Percentiles rank a stretch among this genome's conserved stretches.
phyloP scores from a whole-genome alignment of 2,329 filamentous ascomycete genomes.

The Purpureocillium lavendulum region DNA sequence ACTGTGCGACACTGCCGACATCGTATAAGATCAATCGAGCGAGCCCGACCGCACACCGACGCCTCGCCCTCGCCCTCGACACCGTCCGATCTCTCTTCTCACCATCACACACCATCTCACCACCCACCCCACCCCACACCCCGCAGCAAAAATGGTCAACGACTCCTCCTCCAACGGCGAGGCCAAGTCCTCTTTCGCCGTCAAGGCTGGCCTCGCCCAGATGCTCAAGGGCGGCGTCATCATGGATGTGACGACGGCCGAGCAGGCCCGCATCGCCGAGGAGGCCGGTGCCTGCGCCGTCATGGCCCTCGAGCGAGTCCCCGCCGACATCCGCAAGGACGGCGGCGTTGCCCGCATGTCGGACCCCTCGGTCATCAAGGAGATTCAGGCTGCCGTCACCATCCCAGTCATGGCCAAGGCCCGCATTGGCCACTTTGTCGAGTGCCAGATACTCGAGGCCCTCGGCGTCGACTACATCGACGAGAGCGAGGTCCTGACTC shows the following conservation, averaged over 20 bases:
- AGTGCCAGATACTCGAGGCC: slow-evolving; percentile 95
- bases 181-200: slow-evolving; percentile 57
- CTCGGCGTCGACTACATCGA: slow-evolving; percentile 97
- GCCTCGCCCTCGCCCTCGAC: background rate
- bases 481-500: slow-evolving; percentile 94
- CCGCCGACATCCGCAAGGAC: slow-evolving; percentile 86
- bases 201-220: slow-evolving; percentile 92
- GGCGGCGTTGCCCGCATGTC: slow-evolving; percentile 97
- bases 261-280: slow-evolving; percentile 93
- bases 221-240: slow-evolving; percentile 99
- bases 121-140: background rate
- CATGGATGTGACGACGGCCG: slow-evolving; percentile 95
- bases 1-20: no score
- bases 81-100: background rate
- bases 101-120: background rate
- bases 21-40: no score
- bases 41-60: no score
- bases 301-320: slow-evolving; percentile 97
- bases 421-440: slow-evolving; percentile 93
- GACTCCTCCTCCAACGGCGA: slow-evolving; percentile 21
- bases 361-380: slow-evolving; percentile 87
- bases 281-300: slow-evolving; percentile 93
- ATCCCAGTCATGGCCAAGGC: slow-evolving; percentile 99
- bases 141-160: slow-evolving; percentile 22
- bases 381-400: slow-evolving; percentile 89